Evolutionary conservation across 163 green algal species (phyloP), one percentile per base, ranked within the genome.

Genomic region (Scenedesmus sp.): DNA sequence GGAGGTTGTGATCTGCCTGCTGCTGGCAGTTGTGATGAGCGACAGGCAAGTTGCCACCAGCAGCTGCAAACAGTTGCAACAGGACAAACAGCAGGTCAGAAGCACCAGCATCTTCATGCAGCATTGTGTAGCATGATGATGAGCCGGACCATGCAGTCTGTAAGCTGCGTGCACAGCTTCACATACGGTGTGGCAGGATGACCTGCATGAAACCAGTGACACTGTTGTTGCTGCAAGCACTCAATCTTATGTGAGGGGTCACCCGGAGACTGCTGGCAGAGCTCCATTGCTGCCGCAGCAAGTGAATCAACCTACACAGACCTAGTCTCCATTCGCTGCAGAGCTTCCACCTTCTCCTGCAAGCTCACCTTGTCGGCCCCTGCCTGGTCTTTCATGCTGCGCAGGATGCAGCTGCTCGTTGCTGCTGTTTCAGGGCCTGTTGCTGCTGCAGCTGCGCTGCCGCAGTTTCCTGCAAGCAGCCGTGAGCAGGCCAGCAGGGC

Each of bases 391-490:
- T 84, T 85, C 5, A 16, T 8, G n/a, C 87, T 60, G 52, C 5
- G 12, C 76, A 88, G 77, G 8, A 88, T 23, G 15, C 9, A 7
- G 56, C 9, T 6, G 23, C 83, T 20, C 8, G 56, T 18, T 59
- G 76, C 9, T 54, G 56, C 23, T 62, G 54, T 7, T 6, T n/a
- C 67, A 52, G 54, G 18, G 3, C 54, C 67, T 56, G 52, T 70
- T 83, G 64, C 34, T 81, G 86, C 23, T 74, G 86, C 73, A 34
- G 82, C 90, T n/a, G 55, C 83, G 60, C 34, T 95, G 87, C 79
- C 83, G 60, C 55, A 76, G 62, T 3, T 60, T 59, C 34, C 34
- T 20, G 59, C 12, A n/a, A 73, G 76, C 23, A 34, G 62, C n/a
- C 76, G 46, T 20, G 70, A 46, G 26, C 82, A 87, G 82, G 34